phyloP scores from a whole-genome alignment of 805 yeast genomes.

The Dipodascus albidus region DNA sequence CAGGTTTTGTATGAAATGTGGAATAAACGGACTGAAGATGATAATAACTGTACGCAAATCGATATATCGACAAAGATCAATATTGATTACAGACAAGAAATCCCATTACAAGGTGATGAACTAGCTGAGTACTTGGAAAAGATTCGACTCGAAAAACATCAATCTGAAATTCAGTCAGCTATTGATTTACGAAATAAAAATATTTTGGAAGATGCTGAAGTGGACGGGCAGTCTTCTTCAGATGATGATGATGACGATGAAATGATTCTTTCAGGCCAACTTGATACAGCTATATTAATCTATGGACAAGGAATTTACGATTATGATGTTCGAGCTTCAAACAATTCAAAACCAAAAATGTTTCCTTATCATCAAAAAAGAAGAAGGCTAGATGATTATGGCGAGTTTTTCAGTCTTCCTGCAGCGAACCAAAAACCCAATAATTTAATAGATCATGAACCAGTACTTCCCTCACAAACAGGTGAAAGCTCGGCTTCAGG shows the following conservation, averaged over 20 bases:
- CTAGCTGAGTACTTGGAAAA: constrained; percentile 19
- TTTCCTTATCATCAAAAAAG: constrained; percentile 61
- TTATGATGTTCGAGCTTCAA: constrained; percentile 38
- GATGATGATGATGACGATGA: constrained; percentile 21
- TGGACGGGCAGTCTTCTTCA: constrained; percentile 17
- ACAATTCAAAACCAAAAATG: constrained; percentile 37
- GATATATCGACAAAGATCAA: constrained; percentile 10
- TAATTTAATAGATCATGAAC: not conserved
- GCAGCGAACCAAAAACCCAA: not conserved
- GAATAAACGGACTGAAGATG: constrained; percentile 2
- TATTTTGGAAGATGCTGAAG: constrained; percentile 26
- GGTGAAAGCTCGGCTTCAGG: not conserved
- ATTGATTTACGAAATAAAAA: constrained; percentile 27
- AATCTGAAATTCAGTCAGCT: constrained; percentile 20
- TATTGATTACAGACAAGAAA: constrained; percentile 12
- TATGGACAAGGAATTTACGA: constrained; percentile 33
- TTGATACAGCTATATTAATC: constrained; percentile 19
- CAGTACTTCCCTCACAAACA: not conserved
- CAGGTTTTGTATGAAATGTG: constrained; percentile 33
- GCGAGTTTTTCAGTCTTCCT: constrained; percentile 45
- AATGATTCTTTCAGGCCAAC: constrained; percentile 15
- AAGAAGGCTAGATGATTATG: constrained; percentile 75
- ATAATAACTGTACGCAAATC: constrained; percentile 4
- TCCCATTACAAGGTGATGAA: constrained; percentile 26
- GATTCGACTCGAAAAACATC: constrained; percentile 15